Evolutionary conservation across 331 rosid genomes (phyloP), one percentile per base, ranked within the genome.

Genomic region (Stylosanthes scabra): DNA sequence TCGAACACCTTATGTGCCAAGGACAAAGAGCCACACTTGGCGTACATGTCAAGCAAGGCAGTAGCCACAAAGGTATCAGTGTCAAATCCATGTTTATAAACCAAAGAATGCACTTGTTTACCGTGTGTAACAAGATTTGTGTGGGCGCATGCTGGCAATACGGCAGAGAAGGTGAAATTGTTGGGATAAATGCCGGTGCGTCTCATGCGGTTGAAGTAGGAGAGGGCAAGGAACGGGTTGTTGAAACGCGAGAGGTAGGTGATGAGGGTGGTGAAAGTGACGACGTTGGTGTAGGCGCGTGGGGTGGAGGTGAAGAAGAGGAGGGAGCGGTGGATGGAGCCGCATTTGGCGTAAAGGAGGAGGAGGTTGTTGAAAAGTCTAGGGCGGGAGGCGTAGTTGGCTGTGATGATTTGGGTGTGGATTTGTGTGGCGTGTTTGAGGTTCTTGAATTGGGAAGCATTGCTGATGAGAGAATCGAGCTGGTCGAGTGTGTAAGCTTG

Each of bases 201-300:
- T 57, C 85, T 34, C 90, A 86, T 74, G 47, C 15, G 61, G 59
- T 66, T 74, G 49, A 86, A 86, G 67, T 42, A 72, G 1, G 78
- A 16, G 49, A 86, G 41, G 31, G 84, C 90, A 5, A 34, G 34
- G 47, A 62, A 80, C 15, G 85, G 85, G 28, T 56, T 66, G 15
- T 59, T 57, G 42, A n/a, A 80, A 9, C 44, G 87, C 52, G 82
- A 61, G 11, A 80, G 75, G 34, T 78, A 83, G 56, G 85, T 56
- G 8, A 83, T 78, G 77, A 77, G 78, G n/a, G 90, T 66, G 59
- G 90, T 86, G 82, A 87, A 86, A 44, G 82, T 72, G 60, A 86
- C 78, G 10, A 83, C 49, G 73, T 63, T 74, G 59, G 25, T 57
- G 14, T 71, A 50, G 7, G 63, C 71, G 2, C 13, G n/a, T 4